Evolutionary conservation across 2,329 filamentous ascomycete species (phyloP).

Genomic region (Calonectria crousiana): DNA sequence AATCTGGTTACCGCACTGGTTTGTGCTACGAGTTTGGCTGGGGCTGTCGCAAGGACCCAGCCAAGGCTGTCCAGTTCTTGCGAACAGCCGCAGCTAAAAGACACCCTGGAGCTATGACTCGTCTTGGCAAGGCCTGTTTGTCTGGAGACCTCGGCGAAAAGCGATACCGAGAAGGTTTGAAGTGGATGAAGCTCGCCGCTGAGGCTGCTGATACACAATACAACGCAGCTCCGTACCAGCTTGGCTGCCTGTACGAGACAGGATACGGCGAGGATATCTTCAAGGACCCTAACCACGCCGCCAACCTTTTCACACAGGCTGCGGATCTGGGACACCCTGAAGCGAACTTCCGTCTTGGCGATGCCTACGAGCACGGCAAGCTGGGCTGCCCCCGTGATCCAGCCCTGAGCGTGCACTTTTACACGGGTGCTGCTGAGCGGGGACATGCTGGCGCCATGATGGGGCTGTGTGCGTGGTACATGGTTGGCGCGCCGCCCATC

Average conservation of each 20-base stretch:
- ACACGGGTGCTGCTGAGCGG: slow-evolving; percentile 89
- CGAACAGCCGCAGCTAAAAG: slow-evolving; percentile 91
- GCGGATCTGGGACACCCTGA: slow-evolving; percentile 92
- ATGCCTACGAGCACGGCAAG: slow-evolving; percentile 94
- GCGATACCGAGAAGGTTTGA: slow-evolving; percentile 89
- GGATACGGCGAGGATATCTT: slow-evolving; percentile 97
- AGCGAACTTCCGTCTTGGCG: slow-evolving; percentile 89
- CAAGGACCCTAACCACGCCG: slow-evolving; percentile 89
- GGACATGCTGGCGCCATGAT: slow-evolving; percentile 94
- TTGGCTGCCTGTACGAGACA: slow-evolving; percentile 88
- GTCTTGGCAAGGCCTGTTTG: slow-evolving; percentile 90
- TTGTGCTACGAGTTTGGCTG: slow-evolving; percentile 98
- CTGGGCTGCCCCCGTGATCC: slow-evolving; percentile 91
- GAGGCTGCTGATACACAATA: slow-evolving; percentile 93
- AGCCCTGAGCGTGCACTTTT: slow-evolving; percentile 95
- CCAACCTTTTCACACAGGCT: slow-evolving; percentile 93
- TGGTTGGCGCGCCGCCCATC: slow-evolving; percentile 92
- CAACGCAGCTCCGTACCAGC: slow-evolving; percentile 91
- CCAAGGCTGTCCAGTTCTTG: slow-evolving; percentile 94
- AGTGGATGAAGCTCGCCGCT: slow-evolving; percentile 94
- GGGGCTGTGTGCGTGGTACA: slow-evolving; percentile 98
- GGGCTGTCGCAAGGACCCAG: slow-evolving; percentile 90
- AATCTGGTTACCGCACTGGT: slow-evolving; percentile 92
- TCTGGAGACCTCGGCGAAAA: slow-evolving; percentile 90
- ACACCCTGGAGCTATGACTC: slow-evolving; percentile 94